Evolutionary conservation across 176 grass and related monocot species (phyloP), one percentile per base, ranked within the genome.

Genomic region (Carex kokanica): DNA sequence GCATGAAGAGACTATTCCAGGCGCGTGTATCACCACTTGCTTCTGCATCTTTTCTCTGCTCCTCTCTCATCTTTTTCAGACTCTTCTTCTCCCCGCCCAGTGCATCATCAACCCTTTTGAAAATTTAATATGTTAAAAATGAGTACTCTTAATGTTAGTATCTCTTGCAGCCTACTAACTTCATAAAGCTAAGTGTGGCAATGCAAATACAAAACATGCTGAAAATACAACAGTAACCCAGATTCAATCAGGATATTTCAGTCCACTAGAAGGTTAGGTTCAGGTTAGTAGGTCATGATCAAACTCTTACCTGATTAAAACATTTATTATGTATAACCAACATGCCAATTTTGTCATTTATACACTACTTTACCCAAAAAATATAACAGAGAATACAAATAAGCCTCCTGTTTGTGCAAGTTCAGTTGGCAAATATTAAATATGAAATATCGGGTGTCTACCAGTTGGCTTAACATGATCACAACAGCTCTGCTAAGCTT

Each of bases 1-100:
- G 92, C 89, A 98, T 98, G 84, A 95, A 94, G 68, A 95, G 90
- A 87, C 86, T 95, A 81, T 95, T 98, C 95, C 95, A 98, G 56
- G 92, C 89, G 60, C 91, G 83, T 17, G 89, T 98, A 87, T 98
- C 95, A 84, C 92, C 95, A 81, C 91, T 85, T 70, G 91, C 81
- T 88, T 98, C 95, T 82, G 92, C 90, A 40, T 87, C 75, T 84
- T 95, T 98, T 86, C 84, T 98, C 60, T 95, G 88, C 84, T 95
- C 92, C 84, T 90, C 84, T 43, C 83, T 92, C 89, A 82, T 56
- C 84, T 91, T 86, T 58, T 98, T 98, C n/a, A 98, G 88, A 82
- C 57, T 95, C 86, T 93, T 91, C 88, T 93, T 93, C 79, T 81
- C 85, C 13, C 77, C 77, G 81, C 43, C 36, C 55, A 51, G 73